These are phyloP conservation scores for Metrosideros polymorpha DNA, from an alignment of 441 rosid genomes.

Conservation along the genomic window DNA sequence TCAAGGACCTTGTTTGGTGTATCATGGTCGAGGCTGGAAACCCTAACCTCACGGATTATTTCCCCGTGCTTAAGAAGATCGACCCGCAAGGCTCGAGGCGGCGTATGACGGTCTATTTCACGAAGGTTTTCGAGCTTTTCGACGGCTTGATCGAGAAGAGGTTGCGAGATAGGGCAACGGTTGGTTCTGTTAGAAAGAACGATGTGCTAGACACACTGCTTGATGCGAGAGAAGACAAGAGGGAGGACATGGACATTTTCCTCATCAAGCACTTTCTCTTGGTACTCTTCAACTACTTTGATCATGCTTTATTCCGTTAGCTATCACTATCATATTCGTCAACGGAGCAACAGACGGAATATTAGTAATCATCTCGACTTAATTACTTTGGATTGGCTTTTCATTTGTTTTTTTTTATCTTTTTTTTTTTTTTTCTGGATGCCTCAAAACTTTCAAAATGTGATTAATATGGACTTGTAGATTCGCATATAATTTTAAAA, in stretches of 20 bases:
- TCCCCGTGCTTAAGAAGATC: background rate
- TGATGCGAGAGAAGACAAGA: background rate
- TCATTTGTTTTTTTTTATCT: background rate
- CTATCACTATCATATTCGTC: background rate
- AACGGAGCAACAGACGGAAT: background rate
- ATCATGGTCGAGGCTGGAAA: background rate
- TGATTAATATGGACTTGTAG: background rate
- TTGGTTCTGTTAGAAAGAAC: background rate
- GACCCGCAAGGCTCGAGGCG: background rate
- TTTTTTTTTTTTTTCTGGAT: no score
- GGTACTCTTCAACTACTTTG: background rate
- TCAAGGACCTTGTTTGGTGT: background rate
- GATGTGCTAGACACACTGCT: background rate
- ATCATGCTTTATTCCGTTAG: background rate
- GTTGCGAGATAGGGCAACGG: background rate
- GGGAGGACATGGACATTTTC: background rate
- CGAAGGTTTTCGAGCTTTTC: background rate
- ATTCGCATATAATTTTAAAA: background rate
- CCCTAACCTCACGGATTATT: background rate
- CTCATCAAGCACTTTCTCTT: background rate
- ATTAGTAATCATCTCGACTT: background rate
- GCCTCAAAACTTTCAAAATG: background rate
- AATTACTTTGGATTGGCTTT: background rate
- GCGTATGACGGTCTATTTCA: background rate
- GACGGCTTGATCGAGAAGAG: background rate